These are phyloP conservation scores for Mycosphaerella arachidis DNA, from an alignment of 2,329 filamentous ascomycete species.

Conservation along the genomic window DNA sequence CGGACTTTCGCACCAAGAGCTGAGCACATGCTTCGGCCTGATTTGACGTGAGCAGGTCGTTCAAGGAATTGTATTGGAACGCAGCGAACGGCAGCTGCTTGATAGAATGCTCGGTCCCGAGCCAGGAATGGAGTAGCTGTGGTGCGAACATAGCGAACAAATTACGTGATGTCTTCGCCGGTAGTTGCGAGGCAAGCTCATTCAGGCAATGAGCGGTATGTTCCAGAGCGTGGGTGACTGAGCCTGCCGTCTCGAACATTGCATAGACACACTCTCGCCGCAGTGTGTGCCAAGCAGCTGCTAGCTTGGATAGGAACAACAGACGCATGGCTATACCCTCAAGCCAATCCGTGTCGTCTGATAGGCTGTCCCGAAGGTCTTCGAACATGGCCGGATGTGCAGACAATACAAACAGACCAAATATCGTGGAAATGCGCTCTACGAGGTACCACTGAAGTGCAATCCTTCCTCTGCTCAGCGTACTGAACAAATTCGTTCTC, in stretches of 20 bases:
- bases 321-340: constrained; percentile 86
- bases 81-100: constrained; percentile 76
- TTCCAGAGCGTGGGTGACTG: constrained; percentile 57
- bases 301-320: constrained; percentile 69
- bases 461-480: constrained; percentile 64
- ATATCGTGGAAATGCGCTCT: constrained; percentile 66
- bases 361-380: constrained; percentile 76
- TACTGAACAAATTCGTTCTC: constrained; percentile 74
- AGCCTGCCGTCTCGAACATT: constrained; percentile 85
- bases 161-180: constrained; percentile 60
- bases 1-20: constrained; percentile 74
- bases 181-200: constrained; percentile 61
- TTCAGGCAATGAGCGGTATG: constrained; percentile 71
- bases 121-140: constrained; percentile 88
- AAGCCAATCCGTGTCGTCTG: constrained; percentile 56
- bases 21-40: constrained; percentile 76
- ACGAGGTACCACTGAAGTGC: constrained; percentile 73
- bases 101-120: constrained; percentile 57
- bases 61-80: constrained; percentile 70
- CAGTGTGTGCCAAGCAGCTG: constrained; percentile 78
- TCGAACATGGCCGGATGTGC: constrained; percentile 62
- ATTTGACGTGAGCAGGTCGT: constrained; percentile 64
- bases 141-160: constrained; percentile 82
- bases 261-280: constrained; percentile 85
- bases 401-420: constrained; percentile 74